Base-by-base conservation (phyloP, 305 asterid species). In the Withania somnifera region DNA sequence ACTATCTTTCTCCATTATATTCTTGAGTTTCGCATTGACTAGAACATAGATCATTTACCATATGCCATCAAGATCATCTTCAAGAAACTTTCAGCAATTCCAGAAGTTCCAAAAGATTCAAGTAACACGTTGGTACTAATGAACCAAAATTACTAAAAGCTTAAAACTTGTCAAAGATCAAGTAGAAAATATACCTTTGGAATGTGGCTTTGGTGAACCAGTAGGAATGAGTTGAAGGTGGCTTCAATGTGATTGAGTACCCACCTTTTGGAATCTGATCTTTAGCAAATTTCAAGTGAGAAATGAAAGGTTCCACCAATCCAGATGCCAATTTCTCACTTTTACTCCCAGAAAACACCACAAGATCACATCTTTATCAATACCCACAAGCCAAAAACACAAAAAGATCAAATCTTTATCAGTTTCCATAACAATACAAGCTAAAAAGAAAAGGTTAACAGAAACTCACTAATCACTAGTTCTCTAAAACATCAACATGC, bases 291-390 rank as follows among this genome's bases (percentile, higher is more conserved):
- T 90, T 89, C 93, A 92, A 84, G 90, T 94, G 98, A 86, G 95
- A 87, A 82, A 92, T 40, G 83, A 94, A 92, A 40, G 98, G 97
- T 40, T 94, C 98, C 86, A 94, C 93, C 19, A 94, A 89, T 83
- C 98, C 98, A 83, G 98, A 91, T 52, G 97, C 97, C 80, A 94
- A 36, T 83, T 94, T 94, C 95, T 94, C 97, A 84, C 66, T 90
- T 78, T 79, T 91, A 83, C 91, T 88, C 82, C 94, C 98, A 82
- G 88, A 90, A 88, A 94, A 87, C 86, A 94, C 93, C 83, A 94
- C 87, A 67, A 93, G 95, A 90, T 93, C 98, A 82, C 98, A 92
- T 85, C 98, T 93, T 85, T 75, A 24, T 26, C 86, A 51, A 76
- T 71, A 71, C 47, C 89, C 87, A 84, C 61, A 66, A 86, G 69